Evolutionary conservation across 1,139 yeast genomes (phyloP), one percentile per base, ranked within the genome.

Genomic region (Protomyces gravidus): DNA sequence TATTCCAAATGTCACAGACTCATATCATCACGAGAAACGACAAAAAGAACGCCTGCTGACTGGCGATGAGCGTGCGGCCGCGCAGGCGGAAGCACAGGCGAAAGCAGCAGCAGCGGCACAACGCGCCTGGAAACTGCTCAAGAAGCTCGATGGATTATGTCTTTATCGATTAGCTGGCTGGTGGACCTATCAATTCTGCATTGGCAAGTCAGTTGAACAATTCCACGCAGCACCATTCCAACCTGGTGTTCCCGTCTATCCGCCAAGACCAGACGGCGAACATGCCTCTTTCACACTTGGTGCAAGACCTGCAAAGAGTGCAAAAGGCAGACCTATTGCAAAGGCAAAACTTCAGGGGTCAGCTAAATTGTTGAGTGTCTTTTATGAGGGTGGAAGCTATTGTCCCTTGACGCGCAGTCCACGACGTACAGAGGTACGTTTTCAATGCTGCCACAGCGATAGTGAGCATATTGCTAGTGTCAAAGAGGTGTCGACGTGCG

Each of bases 331-430:
- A 32, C 23, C 23, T 1, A 7, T 33, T 33, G 64, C 39, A 48
- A 66, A 64, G 62, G 67, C 64, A 45, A 51, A 72, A 6, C 63
- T 63, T 26, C 65, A 68, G 2, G 67, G 68, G 52, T 70, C 72
- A 33, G 76, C 75, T 0, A 75, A 76, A 61, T 77, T 77, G 63
- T 68, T 85, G 25, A 75, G 79, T 55, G 89, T 86, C 63, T 71
- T 74, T 1, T 71, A 86, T 13, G 74, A 72, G 0, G 73, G 77
- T 61, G 97, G 97, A 1, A 80, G 82, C 3, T 66, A 77, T 0
- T 90, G 97, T 72, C 95, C 87, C 67, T 68, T 86, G 52, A 87
- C 94, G 0, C 79, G 79, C 0, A 72, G 75, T 45, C 84, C 84
- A 3, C 77, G 97, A 62, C 72, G 78, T 1, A 75, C 83, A 1